Base-by-base conservation (phyloP, 2,329 filamentous ascomycete genomes). In the Pleomassaria siparia region DNA sequence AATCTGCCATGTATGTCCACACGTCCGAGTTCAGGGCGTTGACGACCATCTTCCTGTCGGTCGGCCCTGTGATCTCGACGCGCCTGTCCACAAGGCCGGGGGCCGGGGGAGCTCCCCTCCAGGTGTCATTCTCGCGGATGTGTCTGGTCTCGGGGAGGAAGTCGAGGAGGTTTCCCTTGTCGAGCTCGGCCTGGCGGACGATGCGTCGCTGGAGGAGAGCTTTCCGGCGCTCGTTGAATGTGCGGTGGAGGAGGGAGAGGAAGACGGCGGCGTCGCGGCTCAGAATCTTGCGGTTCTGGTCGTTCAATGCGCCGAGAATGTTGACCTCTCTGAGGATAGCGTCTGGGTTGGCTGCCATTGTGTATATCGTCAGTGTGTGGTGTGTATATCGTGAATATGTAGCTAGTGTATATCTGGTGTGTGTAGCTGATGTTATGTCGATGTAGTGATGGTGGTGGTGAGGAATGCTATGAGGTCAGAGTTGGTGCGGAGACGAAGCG, bases 1-100 rank as follows among this genome's bases (percentile, higher is more conserved):
- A 95, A 74, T 99, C 94, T 40, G 94, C 94, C 94, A 99, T 99
- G 68, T 97, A 99, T 47, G 92, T 97, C 87, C 89, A 97, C 20
- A 97, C 94, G 66, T 97, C 83, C 37, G 92, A 87, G 74, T 97
- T 99, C 70, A 97, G 70, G 9, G 94, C 94, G 72, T 99, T 99
- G 54, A 97, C 89, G 40, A 97, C 91, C 94, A 99, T 99, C 82
- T 97, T 99, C 60, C 94, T 83, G 75, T 97, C 94, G 6, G 91
- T 96, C 1, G 94, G 94, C 8, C 94, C 94, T 4, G 94, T 99
- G 67, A 97, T 99, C 79, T 99, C 94, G 25, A 96, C 89, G 52
- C 94, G 85, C 57, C 94, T 87, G 77, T 99, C 94, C 36, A 96
- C 85, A 46, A 97, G 82, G 49, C 94, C 94, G 0, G 94, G 92